These are phyloP conservation scores for Bipolaris gigantea DNA, from an alignment of 2,329 filamentous ascomycete genomes.

Conservation along the genomic window DNA sequence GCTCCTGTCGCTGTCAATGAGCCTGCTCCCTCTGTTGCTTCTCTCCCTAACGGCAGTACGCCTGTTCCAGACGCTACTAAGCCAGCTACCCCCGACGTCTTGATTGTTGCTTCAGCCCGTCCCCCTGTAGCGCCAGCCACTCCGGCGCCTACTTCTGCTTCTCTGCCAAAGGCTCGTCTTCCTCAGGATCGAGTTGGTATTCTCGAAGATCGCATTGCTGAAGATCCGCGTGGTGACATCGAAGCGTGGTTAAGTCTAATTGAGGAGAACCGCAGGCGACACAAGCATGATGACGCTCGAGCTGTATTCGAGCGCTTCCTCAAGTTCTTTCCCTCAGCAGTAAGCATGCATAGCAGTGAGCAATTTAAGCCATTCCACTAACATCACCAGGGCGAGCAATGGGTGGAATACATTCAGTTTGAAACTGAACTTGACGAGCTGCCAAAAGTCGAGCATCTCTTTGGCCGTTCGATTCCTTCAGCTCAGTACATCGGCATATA, in stretches of 20 bases:
- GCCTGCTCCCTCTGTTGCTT: conserved; percentile 55
- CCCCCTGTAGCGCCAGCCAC: conserved; percentile 47
- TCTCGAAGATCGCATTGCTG: conserved; percentile 86
- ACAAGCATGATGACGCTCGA: conserved; percentile 79
- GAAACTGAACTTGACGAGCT: conserved; percentile 87
- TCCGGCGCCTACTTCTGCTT: conserved; percentile 33
- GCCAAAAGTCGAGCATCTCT: conserved; percentile 76
- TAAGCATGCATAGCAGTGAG: conserved; percentile 62
- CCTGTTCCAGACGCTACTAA: conserved; percentile 43
- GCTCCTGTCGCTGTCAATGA: conserved; percentile 46
- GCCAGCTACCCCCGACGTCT: conserved; percentile 31
- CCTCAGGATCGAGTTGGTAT: conserved; percentile 75
- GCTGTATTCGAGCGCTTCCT: conserved; percentile 84
- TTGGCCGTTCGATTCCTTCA: conserved; percentile 74
- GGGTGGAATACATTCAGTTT: conserved; percentile 86
- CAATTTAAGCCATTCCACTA: conserved; percentile 12
- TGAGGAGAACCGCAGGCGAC: conserved; percentile 77
- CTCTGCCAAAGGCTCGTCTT: conserved; percentile 56
- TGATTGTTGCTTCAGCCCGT: conserved; percentile 37
- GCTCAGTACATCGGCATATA: conserved; percentile 85
- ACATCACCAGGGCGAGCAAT: conserved; percentile 82
- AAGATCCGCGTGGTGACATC: conserved; percentile 89
- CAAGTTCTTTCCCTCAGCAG: conserved; percentile 83
- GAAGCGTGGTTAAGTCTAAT: conserved; percentile 91
- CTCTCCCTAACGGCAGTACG: conserved; percentile 51